Conservation (phyloP, 495 filamentous ascomycete species). For the Staphylotrichum tortipilum region DNA sequence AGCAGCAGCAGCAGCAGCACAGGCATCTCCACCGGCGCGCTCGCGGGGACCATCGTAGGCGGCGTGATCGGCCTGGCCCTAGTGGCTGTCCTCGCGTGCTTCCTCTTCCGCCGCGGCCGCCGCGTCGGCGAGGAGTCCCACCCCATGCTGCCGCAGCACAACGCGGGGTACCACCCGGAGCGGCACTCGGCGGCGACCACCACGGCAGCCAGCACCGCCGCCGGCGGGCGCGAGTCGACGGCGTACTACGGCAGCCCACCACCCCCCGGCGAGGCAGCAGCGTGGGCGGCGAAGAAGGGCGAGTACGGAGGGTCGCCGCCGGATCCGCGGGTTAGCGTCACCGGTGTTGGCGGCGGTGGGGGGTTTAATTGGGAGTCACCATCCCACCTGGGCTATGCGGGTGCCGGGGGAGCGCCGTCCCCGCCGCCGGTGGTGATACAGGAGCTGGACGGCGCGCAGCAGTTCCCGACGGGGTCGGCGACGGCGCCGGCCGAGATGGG, state of each 20-base stretch:
- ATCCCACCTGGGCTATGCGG: slow-evolving; percentile 13
- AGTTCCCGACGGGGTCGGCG: background rate
- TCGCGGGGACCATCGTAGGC: slow-evolving; percentile 21
- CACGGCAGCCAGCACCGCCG: too few relatives aligned
- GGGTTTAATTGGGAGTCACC: slow-evolving; percentile 31
- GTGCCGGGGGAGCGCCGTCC: background rate
- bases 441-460: background rate
- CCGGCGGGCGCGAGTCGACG: background rate
- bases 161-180: too few relatives aligned
- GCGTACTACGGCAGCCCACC: slow-evolving; percentile 7
- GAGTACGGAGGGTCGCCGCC: slow-evolving; percentile 12
- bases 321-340: slow-evolving; percentile 11
- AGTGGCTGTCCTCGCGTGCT: slow-evolving; percentile 13
- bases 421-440: background rate
- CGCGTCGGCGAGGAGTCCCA: slow-evolving; percentile 23
- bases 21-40: slow-evolving; percentile 15
- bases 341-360: too few relatives aligned
- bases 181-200: too few relatives aligned
- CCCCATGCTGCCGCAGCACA: slow-evolving; percentile 26
- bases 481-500: slow-evolving; percentile 7
- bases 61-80: slow-evolving; percentile 18
- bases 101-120: slow-evolving; percentile 18
- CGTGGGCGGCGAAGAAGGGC: slow-evolving; percentile 9
- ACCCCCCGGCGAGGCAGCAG: background rate
- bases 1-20: background rate